Conservation (phyloP, 352 stramenopile species). For the Globisporangium takayamanum region DNA sequence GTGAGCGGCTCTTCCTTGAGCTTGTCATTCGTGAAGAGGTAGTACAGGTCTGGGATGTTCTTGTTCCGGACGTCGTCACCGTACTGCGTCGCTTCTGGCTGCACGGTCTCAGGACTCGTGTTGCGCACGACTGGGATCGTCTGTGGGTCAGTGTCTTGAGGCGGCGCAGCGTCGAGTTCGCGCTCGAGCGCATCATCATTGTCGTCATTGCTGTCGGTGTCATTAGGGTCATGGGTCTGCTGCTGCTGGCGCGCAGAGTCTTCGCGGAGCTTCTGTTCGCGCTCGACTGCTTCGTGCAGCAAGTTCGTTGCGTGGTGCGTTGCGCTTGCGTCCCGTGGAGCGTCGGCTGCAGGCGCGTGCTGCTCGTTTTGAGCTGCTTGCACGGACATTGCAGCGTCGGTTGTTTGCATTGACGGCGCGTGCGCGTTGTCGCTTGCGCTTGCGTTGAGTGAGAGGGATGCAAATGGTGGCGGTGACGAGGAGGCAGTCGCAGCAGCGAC, state of each 20-base stretch:
- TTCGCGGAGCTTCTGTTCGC: slow-evolving; percentile 7
- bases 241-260: not conserved
- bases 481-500: too few species aligned
- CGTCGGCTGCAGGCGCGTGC: not conserved
- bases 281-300: slow-evolving; percentile 16
- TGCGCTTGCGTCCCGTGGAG: too few species aligned
- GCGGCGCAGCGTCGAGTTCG: not conserved
- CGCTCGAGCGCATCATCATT: not conserved
- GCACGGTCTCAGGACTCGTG: slow-evolving; percentile 4
- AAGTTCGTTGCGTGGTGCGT: slow-evolving; percentile 13
- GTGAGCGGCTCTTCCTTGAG: slow-evolving; percentile 45
- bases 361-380: not conserved
- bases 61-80: slow-evolving; percentile 16
- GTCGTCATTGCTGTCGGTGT: not conserved
- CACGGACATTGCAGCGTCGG: not conserved
- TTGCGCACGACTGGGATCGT: slow-evolving; percentile 5
- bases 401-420: too few species aligned
- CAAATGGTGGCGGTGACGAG: too few species aligned
- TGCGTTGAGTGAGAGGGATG: too few species aligned
- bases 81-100: not conserved
- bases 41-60: slow-evolving; percentile 40
- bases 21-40: slow-evolving; percentile 63
- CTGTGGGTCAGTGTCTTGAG: not conserved
- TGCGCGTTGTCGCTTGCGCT: too few species aligned
- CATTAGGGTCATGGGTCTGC: not conserved